phyloP scores from a whole-genome alignment of 805 yeast genomes.

The Starmerella roubikii region DNA sequence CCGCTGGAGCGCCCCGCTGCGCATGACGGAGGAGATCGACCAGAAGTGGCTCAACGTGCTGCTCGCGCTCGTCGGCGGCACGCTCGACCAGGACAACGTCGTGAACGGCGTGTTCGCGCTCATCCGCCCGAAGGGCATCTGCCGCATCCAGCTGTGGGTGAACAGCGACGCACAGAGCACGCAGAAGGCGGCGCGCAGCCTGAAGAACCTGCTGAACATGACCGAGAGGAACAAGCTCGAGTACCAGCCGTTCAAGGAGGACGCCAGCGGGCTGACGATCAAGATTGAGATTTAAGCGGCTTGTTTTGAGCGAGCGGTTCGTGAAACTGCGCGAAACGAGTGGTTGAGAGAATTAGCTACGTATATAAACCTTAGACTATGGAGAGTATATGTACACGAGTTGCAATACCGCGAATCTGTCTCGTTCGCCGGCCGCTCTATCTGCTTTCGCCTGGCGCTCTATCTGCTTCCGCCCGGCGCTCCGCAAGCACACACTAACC shows the following conservation, averaged over 20 bases:
- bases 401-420: background rate
- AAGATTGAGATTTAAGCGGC: conserved; percentile 16
- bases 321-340: too few species aligned
- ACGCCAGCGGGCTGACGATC: conserved; percentile 10
- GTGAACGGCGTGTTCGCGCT: conserved; percentile 90
- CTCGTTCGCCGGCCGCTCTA: too few species aligned
- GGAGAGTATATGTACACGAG: background rate
- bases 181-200: conserved; percentile 67
- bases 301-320: too few species aligned
- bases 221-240: conserved; percentile 58
- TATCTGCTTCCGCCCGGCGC: too few species aligned
- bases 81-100: conserved; percentile 70
- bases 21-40: conserved; percentile 43
- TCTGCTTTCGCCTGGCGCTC: too few species aligned
- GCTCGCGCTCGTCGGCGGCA: conserved; percentile 87
- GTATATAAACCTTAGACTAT: background rate
- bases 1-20: conserved; percentile 74
- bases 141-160: conserved; percentile 89
- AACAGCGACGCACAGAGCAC: conserved; percentile 43
- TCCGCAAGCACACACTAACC: too few species aligned
- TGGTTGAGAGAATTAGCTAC: background rate
- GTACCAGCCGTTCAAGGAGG: conserved; percentile 50
- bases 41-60: conserved; percentile 68
- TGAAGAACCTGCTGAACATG: conserved; percentile 72
- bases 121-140: conserved; percentile 58